Conservation (phyloP, 805 yeast genomes). For the Candida krabiensis region DNA sequence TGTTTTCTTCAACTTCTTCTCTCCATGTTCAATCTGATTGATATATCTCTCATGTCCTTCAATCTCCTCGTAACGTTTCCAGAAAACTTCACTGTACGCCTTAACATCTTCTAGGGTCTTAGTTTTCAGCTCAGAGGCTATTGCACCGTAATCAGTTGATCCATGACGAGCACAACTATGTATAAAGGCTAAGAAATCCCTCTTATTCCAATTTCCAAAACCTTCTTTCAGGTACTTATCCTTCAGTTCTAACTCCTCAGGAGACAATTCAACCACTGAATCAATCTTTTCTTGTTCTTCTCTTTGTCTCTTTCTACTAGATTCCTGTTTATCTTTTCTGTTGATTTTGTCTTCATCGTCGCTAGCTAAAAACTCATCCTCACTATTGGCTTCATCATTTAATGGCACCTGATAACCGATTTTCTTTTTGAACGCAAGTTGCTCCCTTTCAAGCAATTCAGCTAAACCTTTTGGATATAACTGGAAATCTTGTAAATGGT, state of each 20-base stretch:
- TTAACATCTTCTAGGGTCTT: conserved; percentile 61
- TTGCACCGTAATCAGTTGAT: conserved; percentile 46
- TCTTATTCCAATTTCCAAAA: conserved; percentile 67
- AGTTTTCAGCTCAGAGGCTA: conserved; percentile 55
- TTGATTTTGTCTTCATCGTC: conserved; percentile 31
- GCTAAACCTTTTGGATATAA: conserved; percentile 59
- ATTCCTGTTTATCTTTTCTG: conserved; percentile 23
- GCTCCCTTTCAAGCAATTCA: conserved; percentile 61
- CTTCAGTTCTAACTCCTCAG: conserved; percentile 58
- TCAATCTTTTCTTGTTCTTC: conserved; percentile 58
- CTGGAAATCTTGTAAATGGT: conserved; percentile 71
- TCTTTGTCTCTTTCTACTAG: conserved; percentile 35
- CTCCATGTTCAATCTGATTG: conserved; percentile 71
- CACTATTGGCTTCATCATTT: conserved; percentile 59
- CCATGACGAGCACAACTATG: conserved; percentile 72
- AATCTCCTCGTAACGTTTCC: conserved; percentile 58
- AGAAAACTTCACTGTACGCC: conserved; percentile 58
- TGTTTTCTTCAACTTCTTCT: conserved; percentile 59
- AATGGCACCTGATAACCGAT: conserved; percentile 58
- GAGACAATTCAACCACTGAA: conserved; percentile 56
- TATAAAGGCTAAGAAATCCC: conserved; percentile 72
- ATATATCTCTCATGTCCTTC: conserved; percentile 73
- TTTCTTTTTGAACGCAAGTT: conserved; percentile 58
- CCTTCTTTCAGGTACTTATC: conserved; percentile 54
- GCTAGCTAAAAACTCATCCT: conserved; percentile 43